Conservation (phyloP, 306 rosid species). For the Inga leiocalycina region DNA sequence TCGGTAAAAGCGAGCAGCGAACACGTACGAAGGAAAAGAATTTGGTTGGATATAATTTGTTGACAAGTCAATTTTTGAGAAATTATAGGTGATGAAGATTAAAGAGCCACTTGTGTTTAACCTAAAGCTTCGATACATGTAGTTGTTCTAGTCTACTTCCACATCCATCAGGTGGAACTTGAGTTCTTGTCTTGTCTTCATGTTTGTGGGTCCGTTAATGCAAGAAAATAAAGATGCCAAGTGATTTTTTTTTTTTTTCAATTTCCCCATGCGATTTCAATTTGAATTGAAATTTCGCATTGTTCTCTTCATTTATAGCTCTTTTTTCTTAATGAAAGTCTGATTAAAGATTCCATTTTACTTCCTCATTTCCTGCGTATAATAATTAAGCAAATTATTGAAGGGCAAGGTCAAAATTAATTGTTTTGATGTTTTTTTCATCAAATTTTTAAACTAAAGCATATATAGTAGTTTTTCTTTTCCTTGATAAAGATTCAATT, state of each 20-base stretch:
- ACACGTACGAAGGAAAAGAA: neutral
- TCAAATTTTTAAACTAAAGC: neutral
- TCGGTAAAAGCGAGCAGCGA: neutral
- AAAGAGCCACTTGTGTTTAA: slow-evolving; percentile 8
- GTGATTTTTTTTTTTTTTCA: neutral
- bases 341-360: neutral
- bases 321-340: neutral
- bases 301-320: neutral
- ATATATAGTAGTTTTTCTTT: neutral
- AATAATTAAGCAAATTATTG: neutral
- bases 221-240: neutral
- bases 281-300: neutral
- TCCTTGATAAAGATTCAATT: neutral
- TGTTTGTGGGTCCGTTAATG: neutral
- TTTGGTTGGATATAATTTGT: neutral
- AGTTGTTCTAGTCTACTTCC: neutral
- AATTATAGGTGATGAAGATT: neutral
- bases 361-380: neutral
- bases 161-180: neutral
- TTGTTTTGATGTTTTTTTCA: neutral
- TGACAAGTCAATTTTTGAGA: slow-evolving; percentile 16
- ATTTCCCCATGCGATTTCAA: neutral
- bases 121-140: neutral
- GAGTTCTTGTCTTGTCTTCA: neutral
- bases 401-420: neutral